Percentiles rank a stretch among this genome's conserved stretches.
Evolutionary conservation across 2,329 filamentous ascomycete species (phyloP).

Genomic region (Diaporthe eres): DNA sequence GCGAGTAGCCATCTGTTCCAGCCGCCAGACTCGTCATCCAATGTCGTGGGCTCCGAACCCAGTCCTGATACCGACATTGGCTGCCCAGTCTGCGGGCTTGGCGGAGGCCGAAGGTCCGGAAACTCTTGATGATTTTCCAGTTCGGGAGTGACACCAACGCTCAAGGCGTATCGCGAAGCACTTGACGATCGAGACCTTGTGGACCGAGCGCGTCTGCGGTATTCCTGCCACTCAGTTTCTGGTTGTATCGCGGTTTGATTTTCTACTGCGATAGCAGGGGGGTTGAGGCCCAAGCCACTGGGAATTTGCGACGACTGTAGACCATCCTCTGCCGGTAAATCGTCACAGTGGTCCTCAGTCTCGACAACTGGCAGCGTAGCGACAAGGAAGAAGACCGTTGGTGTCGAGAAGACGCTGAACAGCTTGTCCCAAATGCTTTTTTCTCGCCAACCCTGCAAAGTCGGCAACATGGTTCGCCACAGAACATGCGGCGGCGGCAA

Average conservation of each 20-base stretch:
- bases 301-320: conserved; percentile 50
- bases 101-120: conserved; percentile 21
- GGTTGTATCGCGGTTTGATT: conserved; percentile 51
- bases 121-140: conserved; percentile 36
- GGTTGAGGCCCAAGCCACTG: conserved; percentile 49
- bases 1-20: conserved; percentile 96
- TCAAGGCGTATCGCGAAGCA: conserved; percentile 33
- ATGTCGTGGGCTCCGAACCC: conserved; percentile 38
- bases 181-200: conserved; percentile 45
- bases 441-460: conserved; percentile 82
- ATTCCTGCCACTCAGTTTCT: conserved; percentile 73
- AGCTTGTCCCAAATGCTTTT: conserved; percentile 90
- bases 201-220: conserved; percentile 63
- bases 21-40: conserved; percentile 61
- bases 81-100: conserved; percentile 42
- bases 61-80: conserved; percentile 22
- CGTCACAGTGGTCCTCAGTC: conserved; percentile 75
- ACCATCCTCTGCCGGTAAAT: conserved; percentile 59
- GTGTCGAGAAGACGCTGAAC: conserved; percentile 85
- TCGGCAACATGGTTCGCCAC: conserved; percentile 85
- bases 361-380: conserved; percentile 94
- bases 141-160: conserved; percentile 20
- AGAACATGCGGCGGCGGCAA: conserved; percentile 82
- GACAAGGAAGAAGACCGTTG: conserved; percentile 90
- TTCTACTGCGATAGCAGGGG: conserved; percentile 55